Percentiles rank a stretch among this genome's conserved stretches.
These are phyloP conservation scores for Xanthoconium stramineum DNA, from an alignment of 768 basidiomycete species.

Conservation along the genomic window DNA sequence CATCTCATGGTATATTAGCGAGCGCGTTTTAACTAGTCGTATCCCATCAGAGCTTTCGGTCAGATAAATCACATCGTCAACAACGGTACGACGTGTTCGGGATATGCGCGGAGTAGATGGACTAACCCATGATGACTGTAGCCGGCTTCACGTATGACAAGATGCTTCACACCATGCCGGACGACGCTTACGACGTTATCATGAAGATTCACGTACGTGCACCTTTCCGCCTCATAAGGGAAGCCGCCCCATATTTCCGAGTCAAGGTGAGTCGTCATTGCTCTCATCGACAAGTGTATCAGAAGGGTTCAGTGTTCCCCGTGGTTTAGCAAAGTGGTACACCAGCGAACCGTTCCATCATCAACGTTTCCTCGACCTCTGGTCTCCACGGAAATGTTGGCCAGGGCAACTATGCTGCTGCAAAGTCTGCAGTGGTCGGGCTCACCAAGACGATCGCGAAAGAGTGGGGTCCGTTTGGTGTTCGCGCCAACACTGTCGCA, in stretches of 20 bases:
- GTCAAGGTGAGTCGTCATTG: conserved; percentile 48
- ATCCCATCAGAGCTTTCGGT: conserved; percentile 60
- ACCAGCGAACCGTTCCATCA: conserved; percentile 68
- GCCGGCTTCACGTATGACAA: conserved; percentile 81
- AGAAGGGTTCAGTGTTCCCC: background rate
- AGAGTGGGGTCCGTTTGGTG: conserved; percentile 82
- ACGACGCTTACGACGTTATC: conserved; percentile 80
- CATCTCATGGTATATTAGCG: background rate
- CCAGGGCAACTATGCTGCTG: conserved; percentile 79
- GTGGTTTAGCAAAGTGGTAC: conserved; percentile 41
- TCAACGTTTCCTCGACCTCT: conserved; percentile 80
- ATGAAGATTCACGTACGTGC: conserved; percentile 83
- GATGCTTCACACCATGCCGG: conserved; percentile 85
- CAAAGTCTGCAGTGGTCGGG: conserved; percentile 74
- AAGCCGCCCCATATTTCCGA: conserved; percentile 83
- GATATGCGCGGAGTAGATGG: too few species aligned
- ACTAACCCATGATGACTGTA: conserved; percentile 18
- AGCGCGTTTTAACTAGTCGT: background rate
- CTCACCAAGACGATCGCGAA: conserved; percentile 85
- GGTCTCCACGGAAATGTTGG: conserved; percentile 87
- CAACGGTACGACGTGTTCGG: conserved; percentile 47
- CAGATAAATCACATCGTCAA: conserved; percentile 87
- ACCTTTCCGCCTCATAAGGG: conserved; percentile 80
- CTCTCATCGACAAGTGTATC: background rate
- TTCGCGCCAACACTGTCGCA: conserved; percentile 79